Evolutionary conservation across 495 filamentous ascomycete species (phyloP), one percentile per base, ranked within the genome.

Genomic region (Aspergillus heteromorphus): DNA sequence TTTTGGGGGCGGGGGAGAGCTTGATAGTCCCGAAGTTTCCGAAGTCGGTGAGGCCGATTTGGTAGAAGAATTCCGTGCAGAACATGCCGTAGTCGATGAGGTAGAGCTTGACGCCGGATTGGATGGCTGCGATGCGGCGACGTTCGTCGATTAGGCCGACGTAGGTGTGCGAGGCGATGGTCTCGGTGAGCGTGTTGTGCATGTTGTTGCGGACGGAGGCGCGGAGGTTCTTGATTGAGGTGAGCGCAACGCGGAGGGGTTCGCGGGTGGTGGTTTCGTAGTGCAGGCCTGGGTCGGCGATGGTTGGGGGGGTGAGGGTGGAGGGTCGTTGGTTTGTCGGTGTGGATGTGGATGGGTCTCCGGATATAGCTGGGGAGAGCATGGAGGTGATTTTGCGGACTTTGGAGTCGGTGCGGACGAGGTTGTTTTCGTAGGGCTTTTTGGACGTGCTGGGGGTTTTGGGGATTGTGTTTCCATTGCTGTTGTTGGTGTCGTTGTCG

Each of bases 331-430:
- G 60, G 56, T n/a, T n/a, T n/a, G n/a, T n/a, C n/a, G n/a, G n/a
- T n/a, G n/a, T n/a, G n/a, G n/a, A n/a, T n/a, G n/a, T n/a, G n/a
- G n/a, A n/a, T n/a, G n/a, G n/a, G n/a, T n/a, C n/a, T n/a, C n/a
- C n/a, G 4, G 59, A 49, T 8, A 57, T 57, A 2, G 70, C 74
- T 9, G 83, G 76, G 9, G 83, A 70, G 13, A 99, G 78, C 91
- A 99, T 96, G 45, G 89, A 88, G 2, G 95, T 99, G 57, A 99
- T 97, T 67, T 97, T 99, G 50, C 92, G 88, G 50, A 88, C 70
- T 52, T 86, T 89, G 7, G 92, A 83, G 67, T 99, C 95, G 13
- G 92, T 97, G 13, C 95, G 86, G 31, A 97, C 83, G 19, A 97
- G 83, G 50, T 87, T 92, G 68, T 91, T 91, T 55, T 97, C 92